Percentiles rank a stretch among this genome's conserved stretches.
These are phyloP conservation scores for Epichloe bromicola DNA, from an alignment of 2,329 filamentous ascomycete species.

Conservation along the genomic window DNA sequence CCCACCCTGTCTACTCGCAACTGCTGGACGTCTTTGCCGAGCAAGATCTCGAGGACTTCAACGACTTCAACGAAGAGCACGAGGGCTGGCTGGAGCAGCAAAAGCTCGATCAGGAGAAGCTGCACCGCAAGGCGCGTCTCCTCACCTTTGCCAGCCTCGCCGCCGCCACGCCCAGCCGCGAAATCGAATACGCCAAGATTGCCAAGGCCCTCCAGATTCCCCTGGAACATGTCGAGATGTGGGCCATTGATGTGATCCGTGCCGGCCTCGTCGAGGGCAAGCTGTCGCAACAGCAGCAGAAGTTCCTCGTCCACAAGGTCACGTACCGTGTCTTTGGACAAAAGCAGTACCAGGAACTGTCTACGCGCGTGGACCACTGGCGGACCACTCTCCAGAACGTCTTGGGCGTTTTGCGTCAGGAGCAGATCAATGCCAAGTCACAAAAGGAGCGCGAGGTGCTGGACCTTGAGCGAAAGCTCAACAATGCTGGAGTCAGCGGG, in stretches of 20 bases:
- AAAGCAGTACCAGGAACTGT: slow-evolving; percentile 96
- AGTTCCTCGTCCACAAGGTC: slow-evolving; percentile 90
- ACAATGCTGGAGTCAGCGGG: slow-evolving; percentile 25
- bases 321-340: slow-evolving; percentile 95
- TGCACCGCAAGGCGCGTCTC: slow-evolving; percentile 92
- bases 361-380: slow-evolving; percentile 84
- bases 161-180: slow-evolving; percentile 68
- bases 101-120: slow-evolving; percentile 55
- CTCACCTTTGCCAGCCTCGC: slow-evolving; percentile 86
- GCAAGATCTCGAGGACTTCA: slow-evolving; percentile 88
- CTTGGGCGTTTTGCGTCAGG: slow-evolving; percentile 61
- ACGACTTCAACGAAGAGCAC: slow-evolving; percentile 89
- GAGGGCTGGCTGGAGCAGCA: slow-evolving; percentile 71
- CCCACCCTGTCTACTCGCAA: slow-evolving; percentile 75
- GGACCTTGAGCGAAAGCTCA: slow-evolving; percentile 56
- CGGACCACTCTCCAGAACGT: slow-evolving; percentile 69
- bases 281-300: slow-evolving; percentile 80
- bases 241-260: slow-evolving; percentile 97
- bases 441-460: slow-evolving; percentile 67
- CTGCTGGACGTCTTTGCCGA: slow-evolving; percentile 91
- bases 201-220: slow-evolving; percentile 75
- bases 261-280: slow-evolving; percentile 93
- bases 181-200: slow-evolving; percentile 79
- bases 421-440: slow-evolving; percentile 66
- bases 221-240: slow-evolving; percentile 80